phyloP scores from a whole-genome alignment of 2,329 filamentous ascomycete genomes.

The Rosellinia necatrix region DNA sequence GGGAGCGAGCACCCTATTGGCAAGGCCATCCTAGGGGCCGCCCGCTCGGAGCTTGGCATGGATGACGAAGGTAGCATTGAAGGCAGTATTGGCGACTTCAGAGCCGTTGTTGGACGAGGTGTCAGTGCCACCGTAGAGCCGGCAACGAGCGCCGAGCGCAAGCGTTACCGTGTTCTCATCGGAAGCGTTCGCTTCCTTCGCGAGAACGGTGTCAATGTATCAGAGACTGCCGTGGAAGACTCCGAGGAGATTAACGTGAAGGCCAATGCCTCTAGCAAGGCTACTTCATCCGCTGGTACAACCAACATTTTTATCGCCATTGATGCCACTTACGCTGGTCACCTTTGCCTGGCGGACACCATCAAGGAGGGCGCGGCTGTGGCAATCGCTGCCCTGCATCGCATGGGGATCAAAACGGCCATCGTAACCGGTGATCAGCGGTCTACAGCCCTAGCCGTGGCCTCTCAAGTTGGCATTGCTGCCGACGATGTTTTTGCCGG shows the following conservation, averaged over 20 bases:
- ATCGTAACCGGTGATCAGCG: slow-evolving; percentile 94
- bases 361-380: slow-evolving; percentile 87
- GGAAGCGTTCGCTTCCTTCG: slow-evolving; percentile 81
- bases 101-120: slow-evolving; percentile 80
- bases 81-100: slow-evolving; percentile 84
- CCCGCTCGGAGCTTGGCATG: slow-evolving; percentile 76
- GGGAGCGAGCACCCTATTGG: slow-evolving; percentile 95
- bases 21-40: slow-evolving; percentile 78
- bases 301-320: slow-evolving; percentile 94
- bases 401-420: slow-evolving; percentile 83
- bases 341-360: slow-evolving; percentile 83
- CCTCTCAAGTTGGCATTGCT: slow-evolving; percentile 79
- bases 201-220: slow-evolving; percentile 70
- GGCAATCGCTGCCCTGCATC: slow-evolving; percentile 78
- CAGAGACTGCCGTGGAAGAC: slow-evolving; percentile 65
- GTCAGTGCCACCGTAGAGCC: slow-evolving; percentile 84
- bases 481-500: slow-evolving; percentile 78
- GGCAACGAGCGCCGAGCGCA: slow-evolving; percentile 66
- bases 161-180: slow-evolving; percentile 77
- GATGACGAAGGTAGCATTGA: slow-evolving; percentile 75
- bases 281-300: slow-evolving; percentile 63
- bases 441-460: slow-evolving; percentile 82
- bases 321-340: slow-evolving; percentile 78
- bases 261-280: slow-evolving; percentile 41
- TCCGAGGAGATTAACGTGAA: slow-evolving; percentile 62